Evolutionary conservation across 1,139 yeast genomes (phyloP).

Genomic region (Candida sanyaensis): DNA sequence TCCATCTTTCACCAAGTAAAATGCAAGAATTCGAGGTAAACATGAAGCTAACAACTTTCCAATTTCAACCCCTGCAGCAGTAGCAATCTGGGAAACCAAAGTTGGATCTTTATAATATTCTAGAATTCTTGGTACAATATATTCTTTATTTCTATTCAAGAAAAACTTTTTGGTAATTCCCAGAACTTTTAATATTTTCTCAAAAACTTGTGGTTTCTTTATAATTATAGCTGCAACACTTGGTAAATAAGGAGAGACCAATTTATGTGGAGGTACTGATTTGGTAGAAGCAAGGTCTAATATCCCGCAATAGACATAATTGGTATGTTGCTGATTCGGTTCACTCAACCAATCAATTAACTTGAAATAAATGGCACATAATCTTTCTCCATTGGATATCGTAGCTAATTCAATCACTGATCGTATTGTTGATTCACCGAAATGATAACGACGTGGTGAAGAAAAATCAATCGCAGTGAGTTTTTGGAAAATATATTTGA

Average conservation of each 20-base stretch:
- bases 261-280: conserved; percentile 61
- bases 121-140: conserved; percentile 75
- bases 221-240: conserved; percentile 69
- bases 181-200: conserved; percentile 62
- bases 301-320: conserved; percentile 63
- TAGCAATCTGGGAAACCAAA: conserved; percentile 56
- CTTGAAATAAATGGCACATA: conserved; percentile 60
- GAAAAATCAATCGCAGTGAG: conserved; percentile 39
- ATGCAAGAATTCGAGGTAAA: conserved; percentile 42
- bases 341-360: conserved; percentile 64
- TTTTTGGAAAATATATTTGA: conserved; percentile 35
- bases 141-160: conserved; percentile 66
- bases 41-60: conserved; percentile 36
- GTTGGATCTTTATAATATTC: conserved; percentile 60
- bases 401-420: conserved; percentile 64
- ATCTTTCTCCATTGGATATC: conserved; percentile 60
- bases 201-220: conserved; percentile 58
- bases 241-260: conserved; percentile 78
- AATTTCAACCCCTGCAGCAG: conserved; percentile 34
- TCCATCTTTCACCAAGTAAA: conserved; percentile 38
- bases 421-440: conserved; percentile 64
- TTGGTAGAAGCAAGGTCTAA: conserved; percentile 47
- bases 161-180: conserved; percentile 64
- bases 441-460: conserved; percentile 28
- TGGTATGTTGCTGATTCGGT: conserved; percentile 58